Evolutionary conservation across 305 asterid species (phyloP).

Genomic region (Fraxinus albicans): DNA sequence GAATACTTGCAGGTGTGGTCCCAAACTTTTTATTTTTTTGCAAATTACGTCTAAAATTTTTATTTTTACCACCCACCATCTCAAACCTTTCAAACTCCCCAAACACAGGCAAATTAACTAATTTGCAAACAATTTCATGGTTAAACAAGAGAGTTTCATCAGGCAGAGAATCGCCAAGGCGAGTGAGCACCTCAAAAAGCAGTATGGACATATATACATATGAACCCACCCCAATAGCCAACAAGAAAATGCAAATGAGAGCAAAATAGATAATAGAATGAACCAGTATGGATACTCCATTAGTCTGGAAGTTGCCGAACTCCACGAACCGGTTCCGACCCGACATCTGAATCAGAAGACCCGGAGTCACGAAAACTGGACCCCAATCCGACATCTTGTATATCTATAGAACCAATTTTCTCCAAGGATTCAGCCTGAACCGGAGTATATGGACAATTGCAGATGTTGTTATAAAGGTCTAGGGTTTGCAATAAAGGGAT

Average conservation of each 20-base stretch:
- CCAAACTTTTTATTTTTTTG: no score
- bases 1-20: no score
- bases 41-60: no score
- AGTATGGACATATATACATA: slow-evolving; percentile 32
- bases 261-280: slow-evolving; percentile 74
- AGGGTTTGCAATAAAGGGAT: slow-evolving; percentile 10
- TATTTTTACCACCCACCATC: no score
- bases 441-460: not conserved
- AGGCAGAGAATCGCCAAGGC: no score
- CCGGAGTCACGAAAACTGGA: slow-evolving; percentile 81
- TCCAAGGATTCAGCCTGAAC: not conserved
- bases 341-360: slow-evolving; percentile 77
- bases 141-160: no score
- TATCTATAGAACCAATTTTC: not conserved
- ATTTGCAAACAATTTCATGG: no score
- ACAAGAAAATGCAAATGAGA: slow-evolving; percentile 71
- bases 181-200: no score
- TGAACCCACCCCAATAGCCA: slow-evolving; percentile 66
- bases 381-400: slow-evolving; percentile 77
- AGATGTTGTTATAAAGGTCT: not conserved
- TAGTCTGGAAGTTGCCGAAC: slow-evolving; percentile 79
- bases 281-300: slow-evolving; percentile 72
- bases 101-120: no score
- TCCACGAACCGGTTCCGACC: slow-evolving; percentile 68
- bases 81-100: no score